Evolutionary conservation across 805 yeast species (phyloP), one percentile per base, ranked within the genome.

Genomic region (Lipomyces yamanashiensis): DNA sequence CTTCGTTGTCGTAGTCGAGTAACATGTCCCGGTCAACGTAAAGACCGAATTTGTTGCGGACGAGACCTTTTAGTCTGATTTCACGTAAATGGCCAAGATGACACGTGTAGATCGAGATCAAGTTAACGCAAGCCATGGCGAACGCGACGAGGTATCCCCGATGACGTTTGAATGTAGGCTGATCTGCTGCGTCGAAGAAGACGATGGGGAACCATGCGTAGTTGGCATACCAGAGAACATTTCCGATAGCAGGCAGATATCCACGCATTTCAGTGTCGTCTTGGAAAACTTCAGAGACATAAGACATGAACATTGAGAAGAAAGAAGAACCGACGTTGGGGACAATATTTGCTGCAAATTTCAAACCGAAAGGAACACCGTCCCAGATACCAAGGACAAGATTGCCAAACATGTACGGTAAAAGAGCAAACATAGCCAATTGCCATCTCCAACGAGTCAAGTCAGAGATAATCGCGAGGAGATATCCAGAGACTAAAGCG

Each of bases 131-230:
- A 23, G 61, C 28, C 36, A 51, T 34, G 7, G 37, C 67, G 21
- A 64, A 58, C 7, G 67, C 64, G 8, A 61, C 67, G 58, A 66
- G 51, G 52, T 64, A 64, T n/a, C 67, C 67, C 21, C 33, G 56
- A 21, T 23, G n/a, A 49, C 57, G 43, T 23, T 53, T 57, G 50
- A 73, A 77, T 45, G 64, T 68, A 15, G 79, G 79, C 1, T 78
- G 76, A 17, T 74, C 68, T 23, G 72, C 68, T 10, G 78, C 73
- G 19, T 77, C 76, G 63, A 70, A 77, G 34, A 76, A 69, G 23
- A 74, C 70, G 9, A 75, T 66, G 41, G 78, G 79, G 49, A 77
- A 58, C 61, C 61, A 58, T 1, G 61, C 61, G 48, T 58, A 58
- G 37, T 41, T 58, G 51, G 49, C 44, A 61, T 72, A 76, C 17